phyloP scores from a whole-genome alignment of 2,329 filamentous ascomycete genomes.

The Aspergillus sp. region DNA sequence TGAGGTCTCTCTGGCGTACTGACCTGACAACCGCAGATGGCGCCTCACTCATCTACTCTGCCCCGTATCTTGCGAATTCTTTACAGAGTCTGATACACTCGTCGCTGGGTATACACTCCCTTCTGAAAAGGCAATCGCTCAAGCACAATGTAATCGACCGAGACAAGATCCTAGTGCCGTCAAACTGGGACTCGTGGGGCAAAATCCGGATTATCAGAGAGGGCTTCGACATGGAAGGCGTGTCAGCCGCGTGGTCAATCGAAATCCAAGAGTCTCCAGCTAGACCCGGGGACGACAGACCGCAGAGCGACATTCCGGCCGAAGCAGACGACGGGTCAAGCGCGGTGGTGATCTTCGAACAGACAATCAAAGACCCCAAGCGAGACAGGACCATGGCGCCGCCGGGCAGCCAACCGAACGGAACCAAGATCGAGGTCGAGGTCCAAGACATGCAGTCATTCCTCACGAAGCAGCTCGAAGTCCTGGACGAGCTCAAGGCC shows the following conservation, averaged over 20 bases:
- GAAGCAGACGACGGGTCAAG: slow-evolving; percentile 38
- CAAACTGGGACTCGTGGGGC: slow-evolving; percentile 98
- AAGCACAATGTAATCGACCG: slow-evolving; percentile 89
- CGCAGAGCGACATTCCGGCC: slow-evolving; percentile 12
- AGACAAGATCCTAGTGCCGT: slow-evolving; percentile 86
- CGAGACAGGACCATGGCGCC: slow-evolving; percentile 50
- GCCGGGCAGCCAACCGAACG: slow-evolving; percentile 36
- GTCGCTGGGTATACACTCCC: slow-evolving; percentile 73
- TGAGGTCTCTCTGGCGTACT: slow-evolving; percentile 1
- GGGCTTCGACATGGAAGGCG: slow-evolving; percentile 79
- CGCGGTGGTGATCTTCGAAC: slow-evolving; percentile 66
- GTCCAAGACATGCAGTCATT: slow-evolving; percentile 71
- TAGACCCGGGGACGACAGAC: slow-evolving; percentile 15
- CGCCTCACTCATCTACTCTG: slow-evolving; percentile 76
- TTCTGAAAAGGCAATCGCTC: slow-evolving; percentile 66
- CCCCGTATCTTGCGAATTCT: slow-evolving; percentile 64
- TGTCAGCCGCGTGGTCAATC: slow-evolving; percentile 76
- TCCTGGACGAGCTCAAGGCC: slow-evolving; percentile 56
- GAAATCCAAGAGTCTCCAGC: slow-evolving; percentile 56
- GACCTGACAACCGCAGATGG: slow-evolving; percentile 49
- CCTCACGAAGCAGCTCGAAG: slow-evolving; percentile 62
- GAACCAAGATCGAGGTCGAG: slow-evolving; percentile 47
- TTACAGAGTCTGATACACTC: slow-evolving; percentile 75
- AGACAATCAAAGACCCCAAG: slow-evolving; percentile 67
- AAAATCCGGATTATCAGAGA: slow-evolving; percentile 90